These are phyloP conservation scores for Xylaria palmicola DNA, from an alignment of 495 filamentous ascomycete species.

Conservation along the genomic window DNA sequence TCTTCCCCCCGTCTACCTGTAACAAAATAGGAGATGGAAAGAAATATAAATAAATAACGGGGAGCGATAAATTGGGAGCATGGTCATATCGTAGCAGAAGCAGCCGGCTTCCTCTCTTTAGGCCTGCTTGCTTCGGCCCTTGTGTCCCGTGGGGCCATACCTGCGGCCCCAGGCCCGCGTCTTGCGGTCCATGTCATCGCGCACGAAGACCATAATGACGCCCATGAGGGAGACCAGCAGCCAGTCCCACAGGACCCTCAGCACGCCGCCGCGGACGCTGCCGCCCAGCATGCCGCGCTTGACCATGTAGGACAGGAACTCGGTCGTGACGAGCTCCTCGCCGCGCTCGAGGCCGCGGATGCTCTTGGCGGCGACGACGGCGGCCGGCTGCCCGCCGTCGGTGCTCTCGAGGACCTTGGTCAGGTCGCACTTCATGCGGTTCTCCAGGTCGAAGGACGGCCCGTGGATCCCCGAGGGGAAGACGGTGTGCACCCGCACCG, in stretches of 20 bases:
- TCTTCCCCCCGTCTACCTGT: no score
- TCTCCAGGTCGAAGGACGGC: constrained; percentile 68
- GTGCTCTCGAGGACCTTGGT: constrained; percentile 73
- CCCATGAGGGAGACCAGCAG: constrained; percentile 48
- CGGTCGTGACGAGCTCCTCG: not conserved
- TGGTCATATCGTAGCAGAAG: no score
- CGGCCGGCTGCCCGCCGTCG: constrained; percentile 67
- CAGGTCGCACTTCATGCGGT: constrained; percentile 67
- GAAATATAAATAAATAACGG: no score
- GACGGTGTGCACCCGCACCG: constrained; percentile 71
- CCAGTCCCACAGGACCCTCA: constrained; percentile 54
- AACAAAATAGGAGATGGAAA: no score
- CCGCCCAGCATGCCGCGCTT: constrained; percentile 65
- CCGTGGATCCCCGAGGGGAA: constrained; percentile 75
- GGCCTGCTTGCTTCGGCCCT: not conserved
- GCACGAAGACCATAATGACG: constrained; percentile 56
- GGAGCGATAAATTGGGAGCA: no score
- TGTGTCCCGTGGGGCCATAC: constrained; percentile 28
- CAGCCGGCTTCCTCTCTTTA: not conserved
- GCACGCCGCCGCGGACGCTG: constrained; percentile 55
- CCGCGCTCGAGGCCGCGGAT: constrained; percentile 63
- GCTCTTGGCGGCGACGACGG: constrained; percentile 63
- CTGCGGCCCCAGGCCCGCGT: constrained; percentile 54
- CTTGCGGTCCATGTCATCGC: constrained; percentile 58
- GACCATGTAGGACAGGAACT: constrained; percentile 39